Evolutionary conservation across 768 basidiomycete genomes (phyloP), one percentile per base, ranked within the genome.

Genomic region (Cystobasidium ongulense): DNA sequence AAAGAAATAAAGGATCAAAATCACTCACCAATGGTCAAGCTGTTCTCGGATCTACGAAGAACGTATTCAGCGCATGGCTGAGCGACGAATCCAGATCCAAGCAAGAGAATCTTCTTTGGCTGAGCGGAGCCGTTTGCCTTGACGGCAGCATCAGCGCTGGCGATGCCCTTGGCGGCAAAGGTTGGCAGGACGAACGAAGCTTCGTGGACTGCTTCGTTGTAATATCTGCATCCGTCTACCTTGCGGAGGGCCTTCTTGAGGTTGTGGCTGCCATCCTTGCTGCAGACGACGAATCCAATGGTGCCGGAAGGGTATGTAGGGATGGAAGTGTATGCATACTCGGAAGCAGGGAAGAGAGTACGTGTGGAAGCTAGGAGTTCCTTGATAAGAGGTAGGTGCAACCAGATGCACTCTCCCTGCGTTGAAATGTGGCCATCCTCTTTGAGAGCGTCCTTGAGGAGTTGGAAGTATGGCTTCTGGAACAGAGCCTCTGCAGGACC

Each of bases 271-370:
- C 77, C 79, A 33, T 88, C 88, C 82, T 90, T 93, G 70, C 92
- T 88, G 81, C 90, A 91, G 57, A 97, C 84, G 77, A 94, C 85
- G 83, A 94, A 94, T 27, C 96, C 94, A 78, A 98, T 99, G 80
- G 94, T 93, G 41, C 96, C 96, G n/a, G 90, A 89, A 23, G 96
- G 96, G 82, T 99, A 99, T 3, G 94, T 96, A 0, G 95, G 95
- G 77, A 98, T 94, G 25, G 93, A 97, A 74, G 93, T 94, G 82
- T 86, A 96, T 18, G 92, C 96, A 81, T 96, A 99, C 79, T 92
- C 89, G 46, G 88, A 84, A 21, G n/a, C 41, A 43, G 89, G 85
- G 85, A 97, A 99, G 74, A 96, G 82, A 57, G 83, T 82, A 70
- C 86, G 84, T 50, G 89, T 89, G 81, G 87, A 89, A 70, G 83